Base-by-base conservation (phyloP, 2,329 filamentous ascomycete genomes). In the Penicillium polonicum region DNA sequence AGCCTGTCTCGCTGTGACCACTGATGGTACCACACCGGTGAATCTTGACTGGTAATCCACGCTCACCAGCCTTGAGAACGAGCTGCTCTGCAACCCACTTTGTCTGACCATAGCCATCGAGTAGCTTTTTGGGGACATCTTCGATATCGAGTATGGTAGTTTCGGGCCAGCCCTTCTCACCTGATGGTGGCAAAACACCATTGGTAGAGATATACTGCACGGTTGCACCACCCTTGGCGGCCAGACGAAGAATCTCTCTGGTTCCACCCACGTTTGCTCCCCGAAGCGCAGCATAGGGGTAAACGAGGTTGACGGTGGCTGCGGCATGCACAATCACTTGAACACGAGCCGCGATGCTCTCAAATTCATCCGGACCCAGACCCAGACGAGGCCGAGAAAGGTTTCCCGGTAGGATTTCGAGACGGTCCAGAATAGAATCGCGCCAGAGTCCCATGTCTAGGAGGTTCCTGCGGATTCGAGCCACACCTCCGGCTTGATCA, bases 21-120 rank as follows among this genome's bases (percentile, higher is more conserved):
- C 87, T 90, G 67, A 92, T 91, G 0, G 90, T 92, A 44, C 89
- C 89, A 0, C 87, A 86, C 7, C 89, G 86, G 64, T 89, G 85
- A 39, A 92, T 87, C 65, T 85, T 84, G 29, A 89, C 85, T 0
- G 88, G 88, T 33, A 92, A 76, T 10, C 88, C 88, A 38, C 88
- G 84, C 27, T 83, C 82, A 27, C 82, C 83, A 10, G 89, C 88
- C 68, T 91, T 87, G 12, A 85, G 79, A 9, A 90, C 86, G 3
- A 92, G 85, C 70, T 88, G 85, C 70, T 92, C 89, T 3, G 89
- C 88, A 31, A 90, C 89, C 89, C 89, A 92, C 70, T 92, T 92
- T 0, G 88, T 90, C 73, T 91, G 89, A 0, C 88, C 88, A 61
- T 92, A 92, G 1, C 89, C 89, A 66, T 91, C 88, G 1, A 83